Conservation (phyloP, 108 stramenopile species). For the Pseudonitzschia multiseries region DNA sequence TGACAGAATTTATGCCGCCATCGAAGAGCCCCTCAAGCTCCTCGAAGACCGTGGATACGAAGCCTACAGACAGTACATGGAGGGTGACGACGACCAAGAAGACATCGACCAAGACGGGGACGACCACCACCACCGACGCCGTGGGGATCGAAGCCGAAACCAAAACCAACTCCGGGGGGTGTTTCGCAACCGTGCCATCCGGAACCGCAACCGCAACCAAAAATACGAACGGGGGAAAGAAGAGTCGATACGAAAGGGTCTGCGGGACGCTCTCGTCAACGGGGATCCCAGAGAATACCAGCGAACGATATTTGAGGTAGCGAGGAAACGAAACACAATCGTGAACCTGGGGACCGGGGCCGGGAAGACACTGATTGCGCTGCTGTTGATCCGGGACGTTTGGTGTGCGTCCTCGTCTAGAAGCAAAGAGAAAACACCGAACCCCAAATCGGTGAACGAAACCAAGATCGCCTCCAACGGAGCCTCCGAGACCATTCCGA, state of each 20-base stretch:
- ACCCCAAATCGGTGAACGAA: neutral
- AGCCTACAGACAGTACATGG: conserved; percentile 3
- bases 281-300: conserved; percentile 59
- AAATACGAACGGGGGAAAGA: neutral
- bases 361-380: conserved; percentile 67
- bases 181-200: neutral
- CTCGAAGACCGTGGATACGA: conserved; percentile 9
- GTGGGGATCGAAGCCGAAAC: neutral
- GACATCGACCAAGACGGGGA: neutral
- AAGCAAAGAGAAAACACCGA: neutral
- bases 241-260: conserved; percentile 16
- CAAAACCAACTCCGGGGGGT: neutral
- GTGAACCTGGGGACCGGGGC: conserved; percentile 64
- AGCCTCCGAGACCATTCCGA: neutral
- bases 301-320: conserved; percentile 43
- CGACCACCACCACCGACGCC: too few relatives aligned
- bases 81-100: neutral
- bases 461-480: neutral
- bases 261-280: conserved; percentile 27
- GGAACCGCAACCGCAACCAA: neutral
- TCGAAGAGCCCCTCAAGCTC: neutral
- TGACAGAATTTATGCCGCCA: conserved; percentile 9
- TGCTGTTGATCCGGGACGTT: conserved; percentile 40
- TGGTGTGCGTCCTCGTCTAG: conserved; percentile 1
- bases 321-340: conserved; percentile 55